Percentiles rank a stretch among this genome's conserved stretches.
phyloP scores from a whole-genome alignment of 129 eudicot genomes.

The Lonicera japonica region DNA sequence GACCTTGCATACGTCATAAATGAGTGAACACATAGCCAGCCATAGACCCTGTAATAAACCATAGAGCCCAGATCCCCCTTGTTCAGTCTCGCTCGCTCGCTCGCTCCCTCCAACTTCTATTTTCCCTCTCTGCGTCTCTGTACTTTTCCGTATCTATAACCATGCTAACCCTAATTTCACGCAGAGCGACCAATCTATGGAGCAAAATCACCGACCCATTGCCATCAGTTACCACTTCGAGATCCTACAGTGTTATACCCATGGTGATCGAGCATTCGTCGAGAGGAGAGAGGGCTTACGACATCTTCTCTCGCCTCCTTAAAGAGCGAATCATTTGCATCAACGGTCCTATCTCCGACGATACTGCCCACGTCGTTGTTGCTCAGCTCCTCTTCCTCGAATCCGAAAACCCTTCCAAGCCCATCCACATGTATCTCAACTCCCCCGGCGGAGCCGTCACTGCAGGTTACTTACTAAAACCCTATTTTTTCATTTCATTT shows the following conservation, averaged over 20 bases:
- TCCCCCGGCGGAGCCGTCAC: slow-evolving; percentile 97
- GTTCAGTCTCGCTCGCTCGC: too few relatives aligned
- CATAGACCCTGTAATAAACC: too few relatives aligned
- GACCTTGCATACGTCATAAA: too few relatives aligned
- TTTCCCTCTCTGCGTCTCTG: too few relatives aligned
- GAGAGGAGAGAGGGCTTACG: slow-evolving; percentile 92
- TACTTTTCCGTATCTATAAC: background rate
- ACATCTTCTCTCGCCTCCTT: slow-evolving; percentile 80
- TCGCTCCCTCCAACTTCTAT: too few relatives aligned
- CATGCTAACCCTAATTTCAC: slow-evolving; percentile 7
- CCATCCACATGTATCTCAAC: slow-evolving; percentile 77
- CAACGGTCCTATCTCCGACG: slow-evolving; percentile 79
- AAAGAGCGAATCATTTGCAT: slow-evolving; percentile 83
- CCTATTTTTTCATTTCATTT: background rate
- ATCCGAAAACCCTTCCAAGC: slow-evolving; percentile 93
- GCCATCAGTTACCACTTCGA: slow-evolving; percentile 4
- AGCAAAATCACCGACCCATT: background rate
- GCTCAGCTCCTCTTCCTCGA: slow-evolving; percentile 92
- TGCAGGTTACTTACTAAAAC: slow-evolving; percentile 33
- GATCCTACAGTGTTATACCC: slow-evolving; percentile 64
- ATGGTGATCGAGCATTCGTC: slow-evolving; percentile 96
- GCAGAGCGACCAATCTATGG: background rate
- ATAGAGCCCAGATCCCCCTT: too few relatives aligned
- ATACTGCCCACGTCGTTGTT: slow-evolving; percentile 83
- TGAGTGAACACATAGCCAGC: too few relatives aligned